These are phyloP conservation scores for Lachnellula suecica DNA, from an alignment of 2,329 filamentous ascomycete species.

Conservation along the genomic window DNA sequence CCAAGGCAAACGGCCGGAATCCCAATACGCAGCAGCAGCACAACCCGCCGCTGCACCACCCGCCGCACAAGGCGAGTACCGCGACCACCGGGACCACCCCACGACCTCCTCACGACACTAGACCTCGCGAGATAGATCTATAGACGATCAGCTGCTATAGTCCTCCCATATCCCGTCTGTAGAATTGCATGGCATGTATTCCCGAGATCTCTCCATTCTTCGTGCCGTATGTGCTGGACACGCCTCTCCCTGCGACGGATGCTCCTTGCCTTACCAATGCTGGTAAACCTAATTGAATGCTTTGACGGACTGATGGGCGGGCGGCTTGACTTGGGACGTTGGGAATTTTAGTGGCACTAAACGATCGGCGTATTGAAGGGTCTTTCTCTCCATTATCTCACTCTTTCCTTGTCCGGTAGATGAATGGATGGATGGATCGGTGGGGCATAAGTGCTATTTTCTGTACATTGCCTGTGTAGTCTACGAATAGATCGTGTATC, in stretches of 20 bases:
- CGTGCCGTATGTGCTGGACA: constrained; percentile 27
- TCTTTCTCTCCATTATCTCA: constrained; percentile 1
- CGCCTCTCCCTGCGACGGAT: constrained; percentile 14
- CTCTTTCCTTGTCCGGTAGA: constrained; percentile 17
- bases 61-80: constrained; percentile 15
- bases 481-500: constrained; percentile 30
- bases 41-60: constrained; percentile 8
- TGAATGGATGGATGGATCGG: background rate
- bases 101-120: constrained; percentile 28
- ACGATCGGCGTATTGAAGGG: constrained; percentile 26
- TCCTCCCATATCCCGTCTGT: constrained; percentile 15
- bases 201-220: constrained; percentile 8
- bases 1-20: constrained; percentile 31
- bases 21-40: too few species aligned
- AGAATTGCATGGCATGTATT: constrained; percentile 22
- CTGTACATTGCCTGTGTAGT: constrained; percentile 30
- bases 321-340: constrained; percentile 12
- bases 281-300: constrained; percentile 12
- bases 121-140: constrained; percentile 6
- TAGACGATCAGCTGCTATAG: constrained; percentile 14
- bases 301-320: too few species aligned
- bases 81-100: constrained; percentile 17
- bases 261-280: too few species aligned
- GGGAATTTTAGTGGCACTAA: constrained; percentile 14
- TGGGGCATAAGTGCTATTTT: constrained; percentile 17